These are phyloP conservation scores for Thecaphora frezii DNA, from an alignment of 1,284 basidiomycete genomes.

Conservation along the genomic window DNA sequence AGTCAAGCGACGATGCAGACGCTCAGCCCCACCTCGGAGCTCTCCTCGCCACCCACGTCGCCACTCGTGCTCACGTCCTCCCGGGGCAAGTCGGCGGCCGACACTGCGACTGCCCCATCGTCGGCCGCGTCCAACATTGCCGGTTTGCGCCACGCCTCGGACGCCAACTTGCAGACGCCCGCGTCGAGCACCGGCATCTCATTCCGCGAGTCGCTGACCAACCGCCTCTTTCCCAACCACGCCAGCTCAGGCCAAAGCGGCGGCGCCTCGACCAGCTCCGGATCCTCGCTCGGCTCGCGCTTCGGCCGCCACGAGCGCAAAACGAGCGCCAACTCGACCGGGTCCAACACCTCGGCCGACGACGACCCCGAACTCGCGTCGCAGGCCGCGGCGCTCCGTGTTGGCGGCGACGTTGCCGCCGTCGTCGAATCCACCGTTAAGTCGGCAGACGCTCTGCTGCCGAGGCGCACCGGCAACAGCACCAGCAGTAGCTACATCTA, in stretches of 20 bases:
- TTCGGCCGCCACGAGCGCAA: constrained; percentile 1
- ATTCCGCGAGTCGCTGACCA: neutral
- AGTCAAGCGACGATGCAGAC: neutral
- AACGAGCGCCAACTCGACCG: neutral
- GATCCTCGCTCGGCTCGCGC: neutral
- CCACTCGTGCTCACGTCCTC: neutral
- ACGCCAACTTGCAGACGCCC: constrained; percentile 1
- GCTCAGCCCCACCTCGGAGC: neutral
- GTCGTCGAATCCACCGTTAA: constrained; percentile 12
- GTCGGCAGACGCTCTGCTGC: constrained; percentile 3
- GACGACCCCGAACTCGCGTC: neutral
- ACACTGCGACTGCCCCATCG: neutral
- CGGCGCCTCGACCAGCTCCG: neutral
- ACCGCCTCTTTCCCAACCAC: constrained; percentile 1
- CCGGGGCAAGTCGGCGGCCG: neutral
- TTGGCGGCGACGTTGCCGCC: constrained; percentile 2
- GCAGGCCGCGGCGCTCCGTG: neutral
- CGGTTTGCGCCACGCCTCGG: neutral
- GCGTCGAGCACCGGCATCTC: neutral
- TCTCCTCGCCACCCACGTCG: neutral
- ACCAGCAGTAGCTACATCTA: constrained; percentile 54
- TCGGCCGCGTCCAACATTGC: neutral
- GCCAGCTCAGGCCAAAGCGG: neutral
- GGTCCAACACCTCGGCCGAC: neutral
- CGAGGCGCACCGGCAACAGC: constrained; percentile 24